Conservation (phyloP, 164 flowering plant species). For the Liquidambar formosana region DNA sequence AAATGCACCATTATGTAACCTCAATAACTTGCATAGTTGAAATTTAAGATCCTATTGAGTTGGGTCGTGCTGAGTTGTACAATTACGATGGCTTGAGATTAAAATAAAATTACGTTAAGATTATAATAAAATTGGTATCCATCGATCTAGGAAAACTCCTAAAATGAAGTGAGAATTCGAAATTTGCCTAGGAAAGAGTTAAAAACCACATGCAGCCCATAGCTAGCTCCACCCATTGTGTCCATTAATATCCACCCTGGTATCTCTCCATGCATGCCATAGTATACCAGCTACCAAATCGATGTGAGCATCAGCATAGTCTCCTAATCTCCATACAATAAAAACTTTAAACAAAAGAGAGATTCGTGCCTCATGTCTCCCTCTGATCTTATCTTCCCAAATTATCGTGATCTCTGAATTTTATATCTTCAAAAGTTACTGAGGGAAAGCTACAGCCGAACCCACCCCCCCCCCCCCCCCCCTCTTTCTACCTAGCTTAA, state of each 20-base stretch:
- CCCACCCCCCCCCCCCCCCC: too few relatives aligned
- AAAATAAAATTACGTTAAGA: too few relatives aligned
- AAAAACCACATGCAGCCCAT: constrained; percentile 14
- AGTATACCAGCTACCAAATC: neutral
- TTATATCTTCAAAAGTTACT: constrained; percentile 1
- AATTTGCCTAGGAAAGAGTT: constrained; percentile 1
- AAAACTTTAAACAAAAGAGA: neutral
- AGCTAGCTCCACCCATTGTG: neutral
- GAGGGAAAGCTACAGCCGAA: constrained; percentile 5
- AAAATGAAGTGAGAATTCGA: neutral
- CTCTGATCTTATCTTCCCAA: constrained; percentile 12
- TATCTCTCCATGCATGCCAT: neutral
- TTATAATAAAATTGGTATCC: too few relatives aligned
- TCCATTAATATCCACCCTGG: neutral
- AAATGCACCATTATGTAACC: too few relatives aligned
- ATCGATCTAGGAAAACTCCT: neutral
- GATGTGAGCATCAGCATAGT: constrained; percentile 1
- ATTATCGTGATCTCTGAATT: constrained; percentile 23
- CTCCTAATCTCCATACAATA: constrained; percentile 4
- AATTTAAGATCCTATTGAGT: too few relatives aligned
- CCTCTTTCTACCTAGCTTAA: constrained; percentile 12
- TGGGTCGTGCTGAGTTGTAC: too few relatives aligned
- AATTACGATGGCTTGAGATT: too few relatives aligned
- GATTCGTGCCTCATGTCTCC: constrained; percentile 12
- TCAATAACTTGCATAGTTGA: too few relatives aligned